A percentile compares a stretch with the other conserved stretches of the same genome.
Conservation (phyloP, 129 eudicot genomes). For the Artemisia tridentata region DNA sequence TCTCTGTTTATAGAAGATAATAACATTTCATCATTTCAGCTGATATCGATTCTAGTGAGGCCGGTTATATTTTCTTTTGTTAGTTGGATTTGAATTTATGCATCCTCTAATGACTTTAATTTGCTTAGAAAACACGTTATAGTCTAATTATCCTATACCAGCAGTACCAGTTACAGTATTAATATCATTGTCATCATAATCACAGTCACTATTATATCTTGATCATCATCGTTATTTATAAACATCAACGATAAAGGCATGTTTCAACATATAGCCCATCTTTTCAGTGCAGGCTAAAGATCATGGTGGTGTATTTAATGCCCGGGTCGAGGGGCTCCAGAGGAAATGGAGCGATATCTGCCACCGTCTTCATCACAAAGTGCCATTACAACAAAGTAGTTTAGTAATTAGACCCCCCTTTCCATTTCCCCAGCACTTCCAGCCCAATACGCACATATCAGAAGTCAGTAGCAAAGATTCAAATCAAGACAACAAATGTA, state of each 20-base stretch:
- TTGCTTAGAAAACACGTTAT: too few relatives aligned
- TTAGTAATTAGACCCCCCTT: conserved; percentile 25
- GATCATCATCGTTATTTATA: too few relatives aligned
- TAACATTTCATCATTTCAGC: too few relatives aligned
- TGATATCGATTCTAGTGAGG: too few relatives aligned
- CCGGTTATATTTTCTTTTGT: too few relatives aligned
- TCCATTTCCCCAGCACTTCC: conserved; percentile 24
- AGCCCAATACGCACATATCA: conserved; percentile 21
- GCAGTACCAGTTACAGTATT: too few relatives aligned
- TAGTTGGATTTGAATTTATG: too few relatives aligned
- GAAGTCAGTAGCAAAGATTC: conserved; percentile 28
- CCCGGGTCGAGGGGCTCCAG: conserved; percentile 47
- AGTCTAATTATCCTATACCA: too few relatives aligned
- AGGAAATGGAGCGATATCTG: conserved; percentile 89
- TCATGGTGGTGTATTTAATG: conserved; percentile 43
- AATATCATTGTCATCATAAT: too few relatives aligned
- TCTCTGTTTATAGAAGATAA: too few relatives aligned
- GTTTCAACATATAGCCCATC: conserved; percentile 32
- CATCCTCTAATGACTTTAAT: too few relatives aligned
- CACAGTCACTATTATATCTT: too few relatives aligned
- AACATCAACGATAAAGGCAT: neutral
- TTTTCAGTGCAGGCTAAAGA: conserved; percentile 82
- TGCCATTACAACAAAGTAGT: conserved; percentile 25
- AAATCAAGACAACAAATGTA: conserved; percentile 27
- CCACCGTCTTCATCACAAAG: conserved; percentile 49